Evolutionary conservation across 352 stramenopile genomes (phyloP).

Genomic region (Phytophthora pisi): DNA sequence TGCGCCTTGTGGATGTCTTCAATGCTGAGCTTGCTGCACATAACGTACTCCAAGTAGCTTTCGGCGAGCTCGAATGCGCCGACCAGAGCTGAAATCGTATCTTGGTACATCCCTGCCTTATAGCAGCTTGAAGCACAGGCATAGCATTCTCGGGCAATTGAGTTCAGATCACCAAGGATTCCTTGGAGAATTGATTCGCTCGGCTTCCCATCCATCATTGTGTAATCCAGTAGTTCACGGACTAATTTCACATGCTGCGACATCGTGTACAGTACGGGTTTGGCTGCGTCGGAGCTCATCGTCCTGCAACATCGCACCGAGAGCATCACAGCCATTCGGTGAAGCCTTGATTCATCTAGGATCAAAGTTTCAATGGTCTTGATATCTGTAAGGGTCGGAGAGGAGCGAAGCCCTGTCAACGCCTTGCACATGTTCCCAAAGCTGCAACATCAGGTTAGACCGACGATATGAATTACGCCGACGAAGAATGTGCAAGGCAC

Average conservation of each 20-base stretch:
- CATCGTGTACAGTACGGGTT: conserved; percentile 22
- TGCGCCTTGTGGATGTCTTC: conserved; percentile 50
- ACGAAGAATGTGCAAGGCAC: not conserved
- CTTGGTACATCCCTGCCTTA: conserved; percentile 46
- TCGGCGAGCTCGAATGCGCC: conserved; percentile 57
- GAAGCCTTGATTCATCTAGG: conserved; percentile 49
- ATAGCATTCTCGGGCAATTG: conserved; percentile 69
- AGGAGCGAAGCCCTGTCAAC: conserved; percentile 27
- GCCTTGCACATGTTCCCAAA: conserved; percentile 36
- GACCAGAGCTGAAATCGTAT: conserved; percentile 48
- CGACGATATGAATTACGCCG: conserved; percentile 1
- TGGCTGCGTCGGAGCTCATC: conserved; percentile 1
- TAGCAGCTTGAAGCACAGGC: conserved; percentile 55
- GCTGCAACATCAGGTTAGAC: conserved; percentile 36
- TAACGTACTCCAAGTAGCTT: conserved; percentile 69
- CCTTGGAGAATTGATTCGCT: conserved; percentile 36
- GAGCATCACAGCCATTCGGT: conserved; percentile 50
- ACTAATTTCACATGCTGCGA: conserved; percentile 35
- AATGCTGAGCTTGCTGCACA: conserved; percentile 44
- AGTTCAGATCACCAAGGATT: conserved; percentile 62
- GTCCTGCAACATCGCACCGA: conserved; percentile 18
- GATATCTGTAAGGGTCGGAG: conserved; percentile 11
- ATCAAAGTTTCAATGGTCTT: conserved; percentile 35
- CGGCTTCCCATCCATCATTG: conserved; percentile 34
- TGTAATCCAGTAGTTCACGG: conserved; percentile 46